Evolutionary conservation across 1,139 yeast genomes (phyloP).

Genomic region (Magnusiomyces starmeri): DNA sequence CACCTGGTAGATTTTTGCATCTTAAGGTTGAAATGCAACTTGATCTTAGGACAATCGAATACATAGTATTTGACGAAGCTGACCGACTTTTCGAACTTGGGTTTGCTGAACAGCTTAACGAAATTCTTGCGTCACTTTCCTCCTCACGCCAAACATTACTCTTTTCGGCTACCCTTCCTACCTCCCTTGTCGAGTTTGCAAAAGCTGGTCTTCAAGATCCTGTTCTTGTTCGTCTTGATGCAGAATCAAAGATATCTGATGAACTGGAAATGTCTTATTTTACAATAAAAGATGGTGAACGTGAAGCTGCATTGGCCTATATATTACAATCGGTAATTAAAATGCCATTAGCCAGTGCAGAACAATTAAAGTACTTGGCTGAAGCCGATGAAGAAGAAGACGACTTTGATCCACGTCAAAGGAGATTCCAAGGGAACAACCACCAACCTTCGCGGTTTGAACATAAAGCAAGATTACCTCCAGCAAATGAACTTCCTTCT

Average conservation of each 20-base stretch:
- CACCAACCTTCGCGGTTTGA: slow-evolving; percentile 20
- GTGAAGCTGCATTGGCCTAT: slow-evolving; percentile 79
- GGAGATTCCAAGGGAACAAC: slow-evolving; percentile 11
- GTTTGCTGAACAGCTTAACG: slow-evolving; percentile 89
- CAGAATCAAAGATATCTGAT: slow-evolving; percentile 85
- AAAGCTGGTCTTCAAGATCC: slow-evolving; percentile 94
- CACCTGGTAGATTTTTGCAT: slow-evolving; percentile 96
- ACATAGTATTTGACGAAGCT: slow-evolving; percentile 95
- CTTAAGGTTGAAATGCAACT: slow-evolving; percentile 91
- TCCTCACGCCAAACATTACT: slow-evolving; percentile 76
- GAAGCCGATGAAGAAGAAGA: slow-evolving; percentile 41
- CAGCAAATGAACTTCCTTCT: slow-evolving; percentile 78
- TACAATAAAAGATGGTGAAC: slow-evolving; percentile 70
- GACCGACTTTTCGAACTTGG: slow-evolving; percentile 97
- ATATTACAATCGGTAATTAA: slow-evolving; percentile 77
- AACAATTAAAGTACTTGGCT: slow-evolving; percentile 38
- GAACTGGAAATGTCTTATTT: slow-evolving; percentile 86
- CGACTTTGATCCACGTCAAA: slow-evolving; percentile 38
- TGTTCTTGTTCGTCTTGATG: slow-evolving; percentile 81
- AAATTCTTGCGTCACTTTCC: slow-evolving; percentile 77
- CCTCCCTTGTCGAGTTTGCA: slow-evolving; percentile 88
- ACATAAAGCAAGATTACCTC: slow-evolving; percentile 48
- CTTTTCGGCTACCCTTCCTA: slow-evolving; percentile 93
- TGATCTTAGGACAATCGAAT: slow-evolving; percentile 75
- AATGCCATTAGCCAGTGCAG: slow-evolving; percentile 67